A percentile compares a stretch with the other conserved stretches of the same genome.
Evolutionary conservation across 208 protist genomes (phyloP).

Genomic region (Leishmania guyanensis): DNA sequence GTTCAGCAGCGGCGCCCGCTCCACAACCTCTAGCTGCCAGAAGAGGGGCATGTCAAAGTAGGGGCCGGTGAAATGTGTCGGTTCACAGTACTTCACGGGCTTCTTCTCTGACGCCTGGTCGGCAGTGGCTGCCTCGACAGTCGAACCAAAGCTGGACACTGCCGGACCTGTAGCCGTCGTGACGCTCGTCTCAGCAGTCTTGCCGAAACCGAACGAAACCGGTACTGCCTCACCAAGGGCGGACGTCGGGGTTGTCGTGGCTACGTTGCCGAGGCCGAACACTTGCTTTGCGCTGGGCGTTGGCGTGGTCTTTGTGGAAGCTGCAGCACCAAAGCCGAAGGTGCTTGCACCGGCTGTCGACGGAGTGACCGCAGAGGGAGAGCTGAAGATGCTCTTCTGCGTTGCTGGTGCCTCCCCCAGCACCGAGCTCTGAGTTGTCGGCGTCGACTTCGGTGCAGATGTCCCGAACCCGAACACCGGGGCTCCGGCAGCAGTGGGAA

Average conservation of each 20-base stretch:
- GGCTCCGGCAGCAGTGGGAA: neutral
- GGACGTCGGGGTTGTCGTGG: neutral
- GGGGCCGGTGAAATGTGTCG: constrained; percentile 77
- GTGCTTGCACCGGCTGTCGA: constrained; percentile 1
- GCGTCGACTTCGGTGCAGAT: neutral
- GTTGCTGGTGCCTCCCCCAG: neutral
- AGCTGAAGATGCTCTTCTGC: constrained; percentile 2
- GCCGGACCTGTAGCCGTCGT: constrained; percentile 2
- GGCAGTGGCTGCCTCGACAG: constrained; percentile 7
- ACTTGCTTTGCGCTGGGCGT: neutral
- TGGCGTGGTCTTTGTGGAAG: neutral
- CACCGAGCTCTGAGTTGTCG: neutral
- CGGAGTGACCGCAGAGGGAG: neutral
- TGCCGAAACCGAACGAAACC: constrained; percentile 20
- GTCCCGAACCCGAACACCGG: constrained; percentile 18
- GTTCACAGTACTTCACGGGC: constrained; percentile 54
- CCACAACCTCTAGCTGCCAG: constrained; percentile 81
- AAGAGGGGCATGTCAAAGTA: constrained; percentile 85
- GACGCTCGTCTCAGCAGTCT: neutral
- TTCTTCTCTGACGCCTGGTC: constrained; percentile 14
- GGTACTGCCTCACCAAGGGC: neutral
- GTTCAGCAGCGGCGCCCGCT: constrained; percentile 71
- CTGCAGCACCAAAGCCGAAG: constrained; percentile 13
- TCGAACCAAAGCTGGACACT: constrained; percentile 28
- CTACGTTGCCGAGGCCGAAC: constrained; percentile 18